Base-by-base conservation (phyloP, 1,284 basidiomycete genomes). In the Malassezia japonica region DNA sequence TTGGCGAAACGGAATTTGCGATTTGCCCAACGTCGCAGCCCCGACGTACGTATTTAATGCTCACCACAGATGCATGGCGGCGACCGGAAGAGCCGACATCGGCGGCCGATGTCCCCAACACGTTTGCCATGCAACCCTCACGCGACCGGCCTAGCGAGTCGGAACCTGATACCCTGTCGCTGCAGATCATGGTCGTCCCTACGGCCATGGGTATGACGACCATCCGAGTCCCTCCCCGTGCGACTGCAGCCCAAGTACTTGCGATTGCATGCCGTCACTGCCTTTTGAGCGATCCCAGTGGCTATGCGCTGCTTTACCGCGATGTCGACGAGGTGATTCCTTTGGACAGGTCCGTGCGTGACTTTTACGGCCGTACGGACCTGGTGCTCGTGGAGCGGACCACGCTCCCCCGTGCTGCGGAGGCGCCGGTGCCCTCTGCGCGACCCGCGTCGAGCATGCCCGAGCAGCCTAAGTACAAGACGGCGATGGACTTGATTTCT, bases 341-440 rank as follows among this genome's bases (percentile, higher is more conserved):
- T 8, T 79, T 94, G 13, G 92, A 98, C 72, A 80, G 90, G n/a
- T 95, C 90, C 0, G 92, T 96, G 12, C 88, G 88, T 28, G 87
- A 84, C 74, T 76, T 96, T 62, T 85, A 87, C 70, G 89, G 87
- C 10, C 86, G 85, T 64, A 80, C 82, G 23, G 85, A 92, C 63
- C 78, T 99, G 13, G 80, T 85, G 7, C 78, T 98, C 7, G 84
- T 94, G 37, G 85, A 85, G 71, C 78, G 83, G 56, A 44, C 16
- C 3, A 48, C 50, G 1, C 44, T 53, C 3, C 39, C 33, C 7
- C n/a, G 40, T 20, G 41, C 25, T 8, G 16, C 25, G 4, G 34
- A 23, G 16, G 31, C 32, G 24, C 32, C 4, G 29, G 13, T 23
- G 7, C 16, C 16, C n/a, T 9, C 16, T n/a, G 42, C 31, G 32